These are phyloP conservation scores for Aspergillus campestris DNA, from an alignment of 495 filamentous ascomycete genomes.

Conservation along the genomic window DNA sequence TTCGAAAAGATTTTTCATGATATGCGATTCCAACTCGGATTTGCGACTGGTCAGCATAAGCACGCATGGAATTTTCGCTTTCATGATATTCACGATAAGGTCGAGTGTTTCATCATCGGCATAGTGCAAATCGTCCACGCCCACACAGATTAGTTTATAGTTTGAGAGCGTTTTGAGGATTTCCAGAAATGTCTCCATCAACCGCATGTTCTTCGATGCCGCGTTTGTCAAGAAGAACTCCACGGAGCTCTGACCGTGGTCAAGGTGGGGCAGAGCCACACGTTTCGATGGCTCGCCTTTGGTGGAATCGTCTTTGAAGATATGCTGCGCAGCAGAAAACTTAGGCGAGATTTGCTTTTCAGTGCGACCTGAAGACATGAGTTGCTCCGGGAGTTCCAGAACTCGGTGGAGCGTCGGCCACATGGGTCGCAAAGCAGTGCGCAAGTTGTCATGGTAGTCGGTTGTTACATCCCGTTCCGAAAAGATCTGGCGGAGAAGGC, in stretches of 20 bases:
- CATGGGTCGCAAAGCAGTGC: conserved; percentile 61
- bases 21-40: conserved; percentile 30
- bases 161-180: conserved; percentile 70
- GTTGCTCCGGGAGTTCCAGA: conserved; percentile 70
- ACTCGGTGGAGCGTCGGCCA: conserved; percentile 73
- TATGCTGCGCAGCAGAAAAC: conserved; percentile 19
- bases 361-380: conserved; percentile 42
- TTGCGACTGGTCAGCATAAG: conserved; percentile 53
- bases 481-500: conserved; percentile 82
- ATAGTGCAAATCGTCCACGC: conserved; percentile 78
- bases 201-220: conserved; percentile 63
- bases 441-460: conserved; percentile 67
- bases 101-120: conserved; percentile 81
- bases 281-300: conserved; percentile 30
- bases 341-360: conserved; percentile 29
- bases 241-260: conserved; percentile 47
- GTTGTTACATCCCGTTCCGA: conserved; percentile 81
- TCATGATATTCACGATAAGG: conserved; percentile 64
- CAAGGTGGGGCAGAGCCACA: conserved; percentile 23
- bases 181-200: conserved; percentile 78
- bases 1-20: conserved; percentile 36
- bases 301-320: conserved; percentile 18
- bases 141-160: conserved; percentile 73
- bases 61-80: conserved; percentile 64
- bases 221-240: conserved; percentile 65